Conservation (phyloP, 441 rosid species). For the Geranium incanum region DNA sequence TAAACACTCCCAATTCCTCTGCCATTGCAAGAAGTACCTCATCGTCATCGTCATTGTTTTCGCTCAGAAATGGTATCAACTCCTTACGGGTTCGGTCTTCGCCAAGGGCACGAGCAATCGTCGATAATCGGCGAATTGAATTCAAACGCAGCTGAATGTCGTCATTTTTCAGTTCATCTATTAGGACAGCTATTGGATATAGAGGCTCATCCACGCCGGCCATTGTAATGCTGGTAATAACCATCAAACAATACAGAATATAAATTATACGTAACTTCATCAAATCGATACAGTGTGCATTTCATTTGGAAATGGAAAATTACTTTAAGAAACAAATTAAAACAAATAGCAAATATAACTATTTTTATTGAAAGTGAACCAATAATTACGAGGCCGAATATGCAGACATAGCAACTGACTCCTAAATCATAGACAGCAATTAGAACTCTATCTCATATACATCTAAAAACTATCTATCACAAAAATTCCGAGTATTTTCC, state of each 20-base stretch:
- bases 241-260: not conserved
- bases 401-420: not conserved
- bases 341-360: not conserved
- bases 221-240: slow-evolving; percentile 29
- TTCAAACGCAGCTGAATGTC: slow-evolving; percentile 88
- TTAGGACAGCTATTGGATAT: slow-evolving; percentile 81
- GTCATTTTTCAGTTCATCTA: slow-evolving; percentile 88
- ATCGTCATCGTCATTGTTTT: slow-evolving; percentile 91
- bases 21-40: slow-evolving; percentile 98
- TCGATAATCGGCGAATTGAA: slow-evolving; percentile 75
- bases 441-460: not conserved
- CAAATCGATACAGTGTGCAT: not conserved
- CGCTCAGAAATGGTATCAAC: slow-evolving; percentile 76
- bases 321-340: not conserved
- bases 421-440: not conserved
- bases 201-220: slow-evolving; percentile 77
- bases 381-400: not conserved
- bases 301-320: not conserved
- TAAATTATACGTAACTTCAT: not conserved
- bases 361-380: not conserved
- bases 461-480: not conserved
- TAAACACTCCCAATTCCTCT: slow-evolving; percentile 80
- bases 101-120: slow-evolving; percentile 89
- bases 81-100: slow-evolving; percentile 92
- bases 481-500: not conserved